Evolutionary conservation across 2,329 filamentous ascomycete genomes (phyloP), one percentile per base, ranked within the genome.

Genomic region (Lachnellula occidentalis): DNA sequence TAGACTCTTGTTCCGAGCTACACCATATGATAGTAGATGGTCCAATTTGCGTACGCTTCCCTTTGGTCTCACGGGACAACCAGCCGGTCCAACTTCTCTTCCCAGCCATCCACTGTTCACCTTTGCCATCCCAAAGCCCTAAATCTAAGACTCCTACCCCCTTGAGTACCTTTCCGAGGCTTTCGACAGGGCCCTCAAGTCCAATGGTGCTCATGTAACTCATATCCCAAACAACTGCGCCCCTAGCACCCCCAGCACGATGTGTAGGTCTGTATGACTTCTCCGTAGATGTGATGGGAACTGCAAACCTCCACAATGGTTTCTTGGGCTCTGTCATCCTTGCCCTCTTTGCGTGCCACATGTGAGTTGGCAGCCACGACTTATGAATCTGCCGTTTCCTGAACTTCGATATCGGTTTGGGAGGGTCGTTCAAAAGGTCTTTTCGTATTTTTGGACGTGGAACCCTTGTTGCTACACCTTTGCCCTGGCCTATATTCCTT

Each of bases 351-450:
- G 92, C 86, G 72, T 96, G 92, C 81, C 88, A 99, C 60, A 95
- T 74, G 70, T 99, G 94, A 6, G 94, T 97, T 0, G 94, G 94
- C 15, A 99, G 76, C 90, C 92, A 96, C 2, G 88, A 91, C 75
- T 97, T 97, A 70, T 88, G 79, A 45, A 86, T 75, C 69, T 97
- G 92, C 34, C 94, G 85, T 72, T 90, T 94, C 61, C 86, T 84
- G 68, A 90, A 97, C 65, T 86, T 92, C 59, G 73, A 81, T 45
- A 78, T 79, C 2, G 83, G 84, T 70, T 69, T 76, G 5, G 75
- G 74, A 5, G 83, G 79, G n/a, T 81, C 76, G 52, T 89, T 88
- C 49, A 92, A 78, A 51, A 74, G 76, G 64, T 90, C 83, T 63
- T 85, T 83, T 68, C 85, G 86, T 61, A 88, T 82, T 70, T 88